These are phyloP conservation scores for Talaromyces sp. DNA, from an alignment of 2,329 filamentous ascomycete species.

Conservation along the genomic window DNA sequence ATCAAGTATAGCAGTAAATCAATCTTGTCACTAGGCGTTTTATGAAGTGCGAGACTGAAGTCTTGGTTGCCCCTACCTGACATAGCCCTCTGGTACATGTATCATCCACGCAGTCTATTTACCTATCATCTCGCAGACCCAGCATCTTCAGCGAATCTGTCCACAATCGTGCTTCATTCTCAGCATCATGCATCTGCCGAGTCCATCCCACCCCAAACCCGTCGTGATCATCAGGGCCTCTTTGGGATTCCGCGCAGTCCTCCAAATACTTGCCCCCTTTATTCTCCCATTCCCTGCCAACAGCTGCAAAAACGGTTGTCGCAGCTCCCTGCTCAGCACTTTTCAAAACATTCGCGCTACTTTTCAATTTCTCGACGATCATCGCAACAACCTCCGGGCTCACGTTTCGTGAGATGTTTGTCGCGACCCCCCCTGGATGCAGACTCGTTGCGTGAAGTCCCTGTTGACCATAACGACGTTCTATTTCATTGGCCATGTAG, in stretches of 20 bases:
- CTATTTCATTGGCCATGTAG: constrained; percentile 49
- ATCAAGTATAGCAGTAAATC: too few species aligned
- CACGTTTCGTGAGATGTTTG: constrained; percentile 10
- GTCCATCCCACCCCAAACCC: constrained; percentile 9
- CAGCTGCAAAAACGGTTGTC: constrained; percentile 33
- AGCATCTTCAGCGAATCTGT: constrained; percentile 27
- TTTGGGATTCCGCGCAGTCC: constrained; percentile 19
- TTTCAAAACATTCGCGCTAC: constrained; percentile 23
- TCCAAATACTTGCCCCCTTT: constrained; percentile 34
- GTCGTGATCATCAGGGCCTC: constrained; percentile 4
- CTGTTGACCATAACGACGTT: constrained; percentile 44
- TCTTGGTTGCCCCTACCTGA: too few species aligned
- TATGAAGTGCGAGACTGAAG: too few species aligned
- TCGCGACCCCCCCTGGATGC: constrained; percentile 34
- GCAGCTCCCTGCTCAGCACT: constrained; percentile 35
- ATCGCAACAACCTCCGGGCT: neutral
- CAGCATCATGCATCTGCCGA: constrained; percentile 23
- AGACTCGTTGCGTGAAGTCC: constrained; percentile 45
- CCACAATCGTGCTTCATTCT: constrained; percentile 32
- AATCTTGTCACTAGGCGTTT: too few species aligned
- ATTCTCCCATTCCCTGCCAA: constrained; percentile 28
- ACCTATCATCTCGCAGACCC: neutral
- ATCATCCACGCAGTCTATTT: neutral
- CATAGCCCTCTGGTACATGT: too few species aligned
- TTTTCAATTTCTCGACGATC: neutral